phyloP scores from a whole-genome alignment of 179 eudicot species.

The Beta corolliflora region DNA sequence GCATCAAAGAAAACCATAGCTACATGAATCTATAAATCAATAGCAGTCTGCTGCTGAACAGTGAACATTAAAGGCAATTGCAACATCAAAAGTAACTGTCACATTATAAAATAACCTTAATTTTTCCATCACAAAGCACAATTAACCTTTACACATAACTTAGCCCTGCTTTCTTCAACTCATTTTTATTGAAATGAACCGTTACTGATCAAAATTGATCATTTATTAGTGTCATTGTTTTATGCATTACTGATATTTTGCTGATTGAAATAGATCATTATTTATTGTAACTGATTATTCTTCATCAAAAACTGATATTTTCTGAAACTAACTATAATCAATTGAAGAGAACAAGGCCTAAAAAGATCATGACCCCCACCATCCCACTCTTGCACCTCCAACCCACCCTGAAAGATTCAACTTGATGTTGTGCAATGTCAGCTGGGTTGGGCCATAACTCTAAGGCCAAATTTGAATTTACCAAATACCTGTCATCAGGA shows the following conservation, averaged over 20 bases:
- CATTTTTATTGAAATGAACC: not conserved
- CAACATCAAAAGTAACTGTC: not conserved
- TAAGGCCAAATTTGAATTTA: not conserved
- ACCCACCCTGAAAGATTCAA: not conserved
- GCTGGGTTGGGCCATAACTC: not conserved
- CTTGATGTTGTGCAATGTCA: not conserved
- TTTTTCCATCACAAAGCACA: not conserved
- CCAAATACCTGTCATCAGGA: constrained; percentile 64
- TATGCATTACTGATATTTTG: not conserved
- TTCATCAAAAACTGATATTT: too few relatives aligned
- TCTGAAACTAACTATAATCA: not conserved
- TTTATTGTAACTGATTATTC: not conserved
- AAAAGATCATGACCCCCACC: not conserved
- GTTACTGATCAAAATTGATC: not conserved
- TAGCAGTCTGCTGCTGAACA: not conserved
- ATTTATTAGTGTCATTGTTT: not conserved
- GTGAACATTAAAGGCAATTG: not conserved
- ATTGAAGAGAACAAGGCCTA: not conserved
- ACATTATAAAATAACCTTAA: not conserved
- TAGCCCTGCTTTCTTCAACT: not conserved
- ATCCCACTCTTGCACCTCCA: not conserved
- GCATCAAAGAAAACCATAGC: not conserved
- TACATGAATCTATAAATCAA: not conserved
- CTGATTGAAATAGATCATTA: not conserved
- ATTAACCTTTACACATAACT: not conserved